Evolutionary conservation across 257 asterid genomes (phyloP).

Genomic region (Solanum clarkiae): DNA sequence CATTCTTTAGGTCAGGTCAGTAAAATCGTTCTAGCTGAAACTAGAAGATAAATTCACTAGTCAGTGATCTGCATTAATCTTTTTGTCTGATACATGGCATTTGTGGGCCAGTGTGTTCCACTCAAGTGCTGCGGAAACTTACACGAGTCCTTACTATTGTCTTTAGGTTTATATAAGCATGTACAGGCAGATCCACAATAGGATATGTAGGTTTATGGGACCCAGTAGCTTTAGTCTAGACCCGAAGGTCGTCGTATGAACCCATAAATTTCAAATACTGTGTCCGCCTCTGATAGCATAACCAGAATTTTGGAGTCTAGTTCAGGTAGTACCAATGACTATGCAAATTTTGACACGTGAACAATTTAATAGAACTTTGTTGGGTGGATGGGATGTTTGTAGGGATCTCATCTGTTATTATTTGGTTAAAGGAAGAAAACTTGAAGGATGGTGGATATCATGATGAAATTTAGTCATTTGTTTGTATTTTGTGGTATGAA

Average conservation of each 20-base stretch:
- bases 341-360: background rate
- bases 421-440: background rate
- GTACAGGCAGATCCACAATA: background rate
- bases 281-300: background rate
- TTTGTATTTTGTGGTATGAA: background rate
- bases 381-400: background rate
- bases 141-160: background rate
- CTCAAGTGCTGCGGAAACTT: background rate
- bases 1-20: background rate
- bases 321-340: background rate
- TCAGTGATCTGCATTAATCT: background rate
- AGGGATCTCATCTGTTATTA: background rate
- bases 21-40: background rate
- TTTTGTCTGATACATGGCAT: background rate
- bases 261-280: background rate
- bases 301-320: background rate
- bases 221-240: background rate
- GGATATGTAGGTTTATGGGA: background rate
- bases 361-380: background rate
- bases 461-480: background rate
- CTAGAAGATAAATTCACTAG: background rate
- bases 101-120: background rate
- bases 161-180: background rate
- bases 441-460: background rate
- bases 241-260: background rate